Evolutionary conservation across 176 grass and related monocot species (phyloP).

Genomic region (Otatea glauca): DNA sequence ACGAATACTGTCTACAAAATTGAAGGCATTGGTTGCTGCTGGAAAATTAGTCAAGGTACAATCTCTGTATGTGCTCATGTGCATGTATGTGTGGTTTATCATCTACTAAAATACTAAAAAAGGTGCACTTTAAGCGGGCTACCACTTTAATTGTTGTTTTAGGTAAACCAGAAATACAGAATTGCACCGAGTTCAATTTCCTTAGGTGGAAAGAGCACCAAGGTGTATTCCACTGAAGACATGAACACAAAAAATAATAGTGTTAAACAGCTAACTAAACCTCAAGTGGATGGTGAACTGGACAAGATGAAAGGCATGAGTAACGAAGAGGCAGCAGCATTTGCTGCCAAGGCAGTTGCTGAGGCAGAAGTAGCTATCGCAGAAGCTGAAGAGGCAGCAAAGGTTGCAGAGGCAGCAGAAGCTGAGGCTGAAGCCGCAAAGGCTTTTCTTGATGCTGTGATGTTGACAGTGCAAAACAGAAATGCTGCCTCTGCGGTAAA

Average conservation of each 20-base stretch:
- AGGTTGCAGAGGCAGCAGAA: conserved; percentile 75
- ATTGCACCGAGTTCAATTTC: conserved; percentile 59
- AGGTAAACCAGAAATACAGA: conserved; percentile 84
- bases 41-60: conserved; percentile 83
- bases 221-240: conserved; percentile 42
- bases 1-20: conserved; percentile 63
- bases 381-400: conserved; percentile 81
- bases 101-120: not conserved
- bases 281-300: conserved; percentile 65
- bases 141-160: conserved; percentile 39
- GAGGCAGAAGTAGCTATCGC: conserved; percentile 80
- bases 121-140: not conserved
- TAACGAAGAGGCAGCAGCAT: conserved; percentile 72
- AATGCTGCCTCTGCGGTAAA: conserved; percentile 59
- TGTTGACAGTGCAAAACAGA: conserved; percentile 63
- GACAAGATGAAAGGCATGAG: conserved; percentile 61
- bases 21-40: conserved; percentile 63
- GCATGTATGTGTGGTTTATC: not conserved
- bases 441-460: conserved; percentile 69
- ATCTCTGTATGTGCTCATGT: not conserved
- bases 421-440: conserved; percentile 68
- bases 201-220: conserved; percentile 50
- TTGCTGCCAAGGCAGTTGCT: conserved; percentile 82
- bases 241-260: conserved; percentile 50
- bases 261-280: conserved; percentile 52